Percentiles rank a stretch among this genome's conserved stretches.
Conservation (phyloP, 768 basidiomycete species). For the Psilocybe azurescens region DNA sequence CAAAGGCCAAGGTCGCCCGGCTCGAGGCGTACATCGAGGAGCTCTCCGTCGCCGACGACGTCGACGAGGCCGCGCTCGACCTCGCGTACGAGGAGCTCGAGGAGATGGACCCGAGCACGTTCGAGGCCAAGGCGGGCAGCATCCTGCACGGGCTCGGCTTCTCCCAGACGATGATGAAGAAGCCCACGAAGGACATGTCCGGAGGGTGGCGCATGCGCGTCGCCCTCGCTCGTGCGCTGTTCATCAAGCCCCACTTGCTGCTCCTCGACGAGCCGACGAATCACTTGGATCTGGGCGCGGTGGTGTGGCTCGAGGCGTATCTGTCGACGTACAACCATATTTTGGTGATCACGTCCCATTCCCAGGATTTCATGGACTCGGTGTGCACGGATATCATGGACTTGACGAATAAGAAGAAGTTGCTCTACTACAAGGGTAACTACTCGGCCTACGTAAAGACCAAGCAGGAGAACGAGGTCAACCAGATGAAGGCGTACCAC, state of each 20-base stretch:
- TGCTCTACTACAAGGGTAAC: slow-evolving; percentile 95
- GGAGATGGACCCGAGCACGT: slow-evolving; percentile 94
- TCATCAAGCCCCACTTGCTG: slow-evolving; percentile 95
- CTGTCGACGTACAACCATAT: slow-evolving; percentile 98
- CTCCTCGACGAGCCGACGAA: slow-evolving; percentile 94
- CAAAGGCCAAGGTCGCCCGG: slow-evolving; percentile 89
- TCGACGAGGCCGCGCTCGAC: slow-evolving; percentile 90
- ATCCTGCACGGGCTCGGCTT: slow-evolving; percentile 99
- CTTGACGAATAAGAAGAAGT: slow-evolving; percentile 88
- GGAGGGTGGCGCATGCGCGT: slow-evolving; percentile 99
- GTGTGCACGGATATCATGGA: slow-evolving; percentile 99
- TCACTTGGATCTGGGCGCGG: slow-evolving; percentile 95
- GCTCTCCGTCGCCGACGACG: slow-evolving; percentile 84
- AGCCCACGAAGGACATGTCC: slow-evolving; percentile 97
- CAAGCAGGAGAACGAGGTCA: slow-evolving; percentile 96
- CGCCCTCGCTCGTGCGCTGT: slow-evolving; percentile 92
- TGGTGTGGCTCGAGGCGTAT: slow-evolving; percentile 99
- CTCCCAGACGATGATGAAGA: slow-evolving; percentile 88
- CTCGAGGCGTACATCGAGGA: slow-evolving; percentile 96
- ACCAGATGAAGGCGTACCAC: slow-evolving; percentile 99
- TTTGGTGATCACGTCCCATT: slow-evolving; percentile 96
- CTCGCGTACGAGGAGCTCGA: slow-evolving; percentile 94
- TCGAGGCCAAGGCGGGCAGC: slow-evolving; percentile 94
- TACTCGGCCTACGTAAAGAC: slow-evolving; percentile 98
- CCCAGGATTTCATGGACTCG: slow-evolving; percentile 99